phyloP scores from a whole-genome alignment of 2,329 filamentous ascomycete genomes.

The Epichloe baconii region DNA sequence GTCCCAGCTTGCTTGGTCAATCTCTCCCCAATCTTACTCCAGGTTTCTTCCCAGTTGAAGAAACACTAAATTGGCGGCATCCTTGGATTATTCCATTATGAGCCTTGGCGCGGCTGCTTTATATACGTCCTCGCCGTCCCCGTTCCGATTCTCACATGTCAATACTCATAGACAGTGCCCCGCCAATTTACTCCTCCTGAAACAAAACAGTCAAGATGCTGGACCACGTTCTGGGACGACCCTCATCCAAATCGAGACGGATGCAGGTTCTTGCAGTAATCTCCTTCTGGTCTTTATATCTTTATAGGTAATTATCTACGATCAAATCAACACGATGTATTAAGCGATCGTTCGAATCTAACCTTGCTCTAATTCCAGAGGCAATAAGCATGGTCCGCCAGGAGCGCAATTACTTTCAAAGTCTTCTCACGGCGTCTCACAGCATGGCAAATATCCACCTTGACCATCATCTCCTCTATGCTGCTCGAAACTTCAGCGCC shows the following conservation, averaged over 20 bases:
- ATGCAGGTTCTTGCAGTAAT: conserved; percentile 86
- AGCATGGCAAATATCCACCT: conserved; percentile 76
- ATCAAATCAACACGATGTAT: background rate
- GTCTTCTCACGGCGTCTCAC: conserved; percentile 60
- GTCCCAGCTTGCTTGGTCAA: background rate
- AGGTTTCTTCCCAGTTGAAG: background rate
- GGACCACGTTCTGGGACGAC: conserved; percentile 87
- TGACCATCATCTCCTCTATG: conserved; percentile 83
- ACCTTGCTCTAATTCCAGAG: conserved; percentile 35
- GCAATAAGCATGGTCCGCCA: conserved; percentile 80
- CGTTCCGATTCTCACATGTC: conserved; percentile 1
- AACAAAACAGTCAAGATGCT: conserved; percentile 30
- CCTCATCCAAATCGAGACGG: conserved; percentile 81
- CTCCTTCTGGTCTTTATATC: conserved; percentile 79
- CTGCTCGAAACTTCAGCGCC: conserved; percentile 85
- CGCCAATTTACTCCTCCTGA: background rate
- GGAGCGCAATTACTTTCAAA: conserved; percentile 53
- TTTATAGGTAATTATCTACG: conserved; percentile 45
- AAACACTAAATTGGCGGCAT: background rate
- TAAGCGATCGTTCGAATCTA: background rate
- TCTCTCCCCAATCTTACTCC: background rate
- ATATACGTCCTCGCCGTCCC: background rate
- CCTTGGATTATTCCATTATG: background rate
- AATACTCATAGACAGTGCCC: background rate
- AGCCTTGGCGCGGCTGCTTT: background rate